A percentile compares a stretch with the other conserved stretches of the same genome.
Evolutionary conservation across 169 alveolate genomes (phyloP).

Genomic region (Plasmodium billcollinsi): DNA sequence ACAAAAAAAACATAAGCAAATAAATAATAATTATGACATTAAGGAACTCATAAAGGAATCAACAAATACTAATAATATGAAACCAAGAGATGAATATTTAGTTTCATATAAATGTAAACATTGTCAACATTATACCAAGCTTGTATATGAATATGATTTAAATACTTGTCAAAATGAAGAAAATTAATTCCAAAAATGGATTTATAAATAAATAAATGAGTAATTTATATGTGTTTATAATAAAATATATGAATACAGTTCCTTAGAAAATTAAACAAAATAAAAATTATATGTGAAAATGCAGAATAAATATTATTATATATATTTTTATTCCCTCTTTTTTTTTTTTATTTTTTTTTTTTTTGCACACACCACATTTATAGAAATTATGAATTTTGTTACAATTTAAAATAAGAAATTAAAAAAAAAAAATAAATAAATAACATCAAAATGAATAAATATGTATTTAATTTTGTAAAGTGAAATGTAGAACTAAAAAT

Average conservation of each 20-base stretch:
- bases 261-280: slow-evolving; percentile 22
- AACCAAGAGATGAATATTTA: slow-evolving; percentile 49
- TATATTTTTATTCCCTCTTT: not conserved
- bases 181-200: not conserved
- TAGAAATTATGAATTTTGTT: slow-evolving; percentile 25
- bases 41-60: slow-evolving; percentile 11
- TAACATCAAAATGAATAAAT: not conserved
- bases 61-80: slow-evolving; percentile 17
- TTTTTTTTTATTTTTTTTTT: not conserved
- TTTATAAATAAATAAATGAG: no score
- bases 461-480: slow-evolving; percentile 9
- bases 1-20: slow-evolving; percentile 22
- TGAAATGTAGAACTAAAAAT: not conserved
- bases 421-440: slow-evolving; percentile 1
- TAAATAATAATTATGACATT: not conserved
- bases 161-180: slow-evolving; percentile 2
- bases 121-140: slow-evolving; percentile 56
- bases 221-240: not conserved
- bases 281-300: slow-evolving; percentile 1
- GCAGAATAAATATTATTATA: slow-evolving; percentile 2
- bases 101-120: slow-evolving; percentile 62
- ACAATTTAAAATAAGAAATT: slow-evolving; percentile 10
- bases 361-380: slow-evolving; percentile 34
- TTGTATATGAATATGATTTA: slow-evolving; percentile 53
- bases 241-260: not conserved